Conservation (phyloP, 2,329 filamentous ascomycete species). For the Elsinoe batatas region DNA sequence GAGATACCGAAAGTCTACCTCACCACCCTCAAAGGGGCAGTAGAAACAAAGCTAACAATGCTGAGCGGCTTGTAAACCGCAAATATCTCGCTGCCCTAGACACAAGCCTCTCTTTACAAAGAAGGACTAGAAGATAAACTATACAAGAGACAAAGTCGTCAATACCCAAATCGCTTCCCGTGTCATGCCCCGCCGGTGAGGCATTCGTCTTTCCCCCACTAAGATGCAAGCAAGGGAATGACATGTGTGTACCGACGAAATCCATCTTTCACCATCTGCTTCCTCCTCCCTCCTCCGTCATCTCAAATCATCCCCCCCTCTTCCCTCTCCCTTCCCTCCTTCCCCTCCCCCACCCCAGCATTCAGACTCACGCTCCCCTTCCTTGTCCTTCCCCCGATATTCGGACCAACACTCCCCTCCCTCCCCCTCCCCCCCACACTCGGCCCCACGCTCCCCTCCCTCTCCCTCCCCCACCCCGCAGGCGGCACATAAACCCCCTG, state of each 20-base stretch:
- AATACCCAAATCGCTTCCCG: background rate
- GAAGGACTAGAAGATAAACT: conserved; percentile 3
- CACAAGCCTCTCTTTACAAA: background rate
- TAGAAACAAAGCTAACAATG: background rate
- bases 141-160: background rate
- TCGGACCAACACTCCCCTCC: background rate
- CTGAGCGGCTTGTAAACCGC: background rate
- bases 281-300: background rate
- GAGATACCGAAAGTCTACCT: conserved; percentile 1
- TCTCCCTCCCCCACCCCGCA: background rate
- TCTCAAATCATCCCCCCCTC: conserved; percentile 3
- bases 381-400: background rate
- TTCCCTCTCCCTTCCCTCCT: background rate
- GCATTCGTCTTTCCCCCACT: conserved; percentile 3
- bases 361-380: background rate
- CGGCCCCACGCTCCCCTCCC: background rate
- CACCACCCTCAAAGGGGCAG: background rate
- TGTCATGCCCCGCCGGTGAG: background rate
- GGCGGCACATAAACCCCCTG: conserved; percentile 29
- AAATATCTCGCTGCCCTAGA: background rate
- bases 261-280: background rate
- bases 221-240: background rate
- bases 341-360: background rate
- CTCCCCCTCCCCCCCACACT: too few relatives aligned
- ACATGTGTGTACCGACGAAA: background rate